phyloP scores from a whole-genome alignment of 192 early-diverging fungal species.

The Coemansia sp. region DNA sequence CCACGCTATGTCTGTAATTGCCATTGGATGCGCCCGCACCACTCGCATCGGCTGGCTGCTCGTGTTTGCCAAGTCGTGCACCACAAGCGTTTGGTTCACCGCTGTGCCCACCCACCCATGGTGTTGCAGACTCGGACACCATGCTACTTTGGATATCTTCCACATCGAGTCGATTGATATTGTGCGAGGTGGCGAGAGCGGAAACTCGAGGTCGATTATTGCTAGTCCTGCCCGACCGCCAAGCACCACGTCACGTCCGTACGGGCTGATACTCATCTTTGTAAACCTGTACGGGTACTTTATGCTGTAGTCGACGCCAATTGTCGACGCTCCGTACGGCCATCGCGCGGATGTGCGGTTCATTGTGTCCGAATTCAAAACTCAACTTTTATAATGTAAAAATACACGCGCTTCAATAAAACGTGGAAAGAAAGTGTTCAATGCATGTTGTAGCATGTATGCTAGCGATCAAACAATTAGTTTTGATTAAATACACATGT shows the following conservation, averaged over 20 bases:
- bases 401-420: neutral
- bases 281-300: conserved; percentile 41
- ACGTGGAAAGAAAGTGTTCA: neutral
- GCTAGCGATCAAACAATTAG: too few species aligned
- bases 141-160: conserved; percentile 38
- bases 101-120: conserved; percentile 48
- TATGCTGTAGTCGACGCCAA: conserved; percentile 34
- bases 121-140: conserved; percentile 38
- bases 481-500: too few species aligned
- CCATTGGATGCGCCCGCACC: conserved; percentile 38
- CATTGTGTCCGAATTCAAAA: neutral
- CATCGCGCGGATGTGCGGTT: neutral
- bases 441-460: too few species aligned
- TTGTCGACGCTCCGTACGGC: conserved; percentile 27
- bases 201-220: conserved; percentile 42
- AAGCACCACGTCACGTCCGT: conserved; percentile 46
- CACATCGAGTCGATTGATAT: conserved; percentile 28
- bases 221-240: conserved; percentile 42
- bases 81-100: conserved; percentile 36
- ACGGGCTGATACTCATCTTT: conserved; percentile 44
- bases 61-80: conserved; percentile 39
- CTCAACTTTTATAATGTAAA: neutral
- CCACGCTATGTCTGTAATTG: conserved; percentile 51
- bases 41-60: conserved; percentile 33
- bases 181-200: conserved; percentile 35